Evolutionary conservation across 139 green algal genomes (phyloP), one percentile per base, ranked within the genome.

Genomic region (Trebouxia sp.): DNA sequence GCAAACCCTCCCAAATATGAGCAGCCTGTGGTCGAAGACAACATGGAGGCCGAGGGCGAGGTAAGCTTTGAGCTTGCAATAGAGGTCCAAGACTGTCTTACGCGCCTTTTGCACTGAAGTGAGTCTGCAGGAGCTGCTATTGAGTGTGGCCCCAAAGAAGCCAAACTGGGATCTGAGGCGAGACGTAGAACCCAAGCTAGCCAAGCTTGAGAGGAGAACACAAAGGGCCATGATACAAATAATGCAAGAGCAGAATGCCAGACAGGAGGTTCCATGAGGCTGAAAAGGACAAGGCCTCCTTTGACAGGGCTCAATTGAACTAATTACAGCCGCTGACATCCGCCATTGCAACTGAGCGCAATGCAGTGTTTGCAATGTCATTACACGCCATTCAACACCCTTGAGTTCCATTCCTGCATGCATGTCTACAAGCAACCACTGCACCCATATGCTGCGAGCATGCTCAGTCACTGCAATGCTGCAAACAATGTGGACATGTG

Each of bases 121-220:
- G 10, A 11, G 4, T 6, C 3, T 70, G 22, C 79, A 87, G 81
- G 87, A 90, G 45, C 69, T 90, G 32, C 47, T 90, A 39, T 48
- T 87, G 1, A 95, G 92, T 69, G 88, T 96, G 3, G 93, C 93
- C 0, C 93, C 92, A 47, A 97, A 96, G 84, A 97, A 97, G 80
- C 87, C 92, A n/a, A 97, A 97, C 78, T 97, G 91, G 91, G 94
- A 97, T 82, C 70, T 97, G 38, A 94, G 94, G 69, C 83, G 94
- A 3, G 92, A 97, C 58, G 88, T 97, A 42, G 89, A 90, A 48
- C 85, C 83, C 17, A 90, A 93, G 80, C 83, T 97, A 32, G 90
- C 90, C 30, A 93, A 92, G 62, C 85, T 97, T 53, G 94, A 97
- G 78, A 86, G 91, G 22, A 81, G 88, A 0, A 97, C 93, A 10